A percentile compares a stretch with the other conserved stretches of the same genome.
These are phyloP conservation scores for Zanthoxylum bungeanum DNA, from an alignment of 345 rosid species.

Conservation along the genomic window DNA sequence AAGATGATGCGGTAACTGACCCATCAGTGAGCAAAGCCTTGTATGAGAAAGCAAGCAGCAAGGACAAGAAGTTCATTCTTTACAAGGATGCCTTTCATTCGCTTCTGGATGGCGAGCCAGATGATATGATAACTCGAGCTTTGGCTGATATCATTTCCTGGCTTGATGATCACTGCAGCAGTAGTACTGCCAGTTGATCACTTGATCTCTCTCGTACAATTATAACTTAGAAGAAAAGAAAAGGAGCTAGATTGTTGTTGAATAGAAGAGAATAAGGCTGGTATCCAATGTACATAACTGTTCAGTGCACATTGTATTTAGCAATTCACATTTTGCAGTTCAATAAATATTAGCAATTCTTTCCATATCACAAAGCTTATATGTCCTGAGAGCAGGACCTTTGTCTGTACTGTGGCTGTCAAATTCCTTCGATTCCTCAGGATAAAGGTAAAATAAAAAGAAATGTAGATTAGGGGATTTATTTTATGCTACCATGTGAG, in stretches of 20 bases:
- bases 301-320: background rate
- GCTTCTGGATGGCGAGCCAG: slow-evolving; percentile 90
- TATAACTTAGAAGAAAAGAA: background rate
- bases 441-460: background rate
- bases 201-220: background rate
- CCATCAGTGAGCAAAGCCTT: slow-evolving; percentile 86
- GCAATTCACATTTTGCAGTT: background rate
- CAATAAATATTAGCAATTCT: background rate
- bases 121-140: slow-evolving; percentile 65
- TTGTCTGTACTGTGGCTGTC: no score
- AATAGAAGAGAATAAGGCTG: background rate
- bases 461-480: background rate
- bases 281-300: background rate
- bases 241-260: slow-evolving; percentile 1
- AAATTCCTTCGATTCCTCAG: no score
- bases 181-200: slow-evolving; percentile 6
- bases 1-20: slow-evolving; percentile 76
- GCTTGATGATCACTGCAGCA: slow-evolving; percentile 59
- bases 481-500: no score
- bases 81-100: slow-evolving; percentile 70
- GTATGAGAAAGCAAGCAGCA: slow-evolving; percentile 68
- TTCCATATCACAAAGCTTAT: background rate
- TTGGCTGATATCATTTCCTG: slow-evolving; percentile 66
- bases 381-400: background rate
- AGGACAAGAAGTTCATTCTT: slow-evolving; percentile 68